phyloP scores from a whole-genome alignment of 306 rosid genomes.

The Medicago truncatula region MtrunA17r5.0-ANR NC_053042.1:49277001-49277500 shows the following conservation, averaged over 20 bases:
- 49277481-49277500: not conserved
- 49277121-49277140: conserved; percentile 77
- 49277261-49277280: conserved; percentile 90
- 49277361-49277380: conserved; percentile 50
- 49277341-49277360: conserved; percentile 51
- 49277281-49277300: conserved; percentile 65
- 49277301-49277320: conserved; percentile 81
- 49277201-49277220: conserved; percentile 88
- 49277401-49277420: conserved; percentile 80
- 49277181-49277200: conserved; percentile 95
- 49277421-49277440: conserved; percentile 90
- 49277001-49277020: conserved; percentile 91
- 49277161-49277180: conserved; percentile 99
- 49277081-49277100: conserved; percentile 96
- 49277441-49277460: conserved; percentile 99
- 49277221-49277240: conserved; percentile 73
- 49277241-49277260: conserved; percentile 84
- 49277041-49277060: conserved; percentile 95
- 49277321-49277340: conserved; percentile 86
- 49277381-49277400: conserved; percentile 82
- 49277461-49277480: conserved; percentile 36
- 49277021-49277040: conserved; percentile 78
- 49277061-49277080: conserved; percentile 94
- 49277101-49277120: conserved; percentile 87
- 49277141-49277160: conserved; percentile 71